These are phyloP conservation scores for Solanum stenotomum DNA, from an alignment of 257 asterid genomes.

Conservation along the genomic window DNA sequence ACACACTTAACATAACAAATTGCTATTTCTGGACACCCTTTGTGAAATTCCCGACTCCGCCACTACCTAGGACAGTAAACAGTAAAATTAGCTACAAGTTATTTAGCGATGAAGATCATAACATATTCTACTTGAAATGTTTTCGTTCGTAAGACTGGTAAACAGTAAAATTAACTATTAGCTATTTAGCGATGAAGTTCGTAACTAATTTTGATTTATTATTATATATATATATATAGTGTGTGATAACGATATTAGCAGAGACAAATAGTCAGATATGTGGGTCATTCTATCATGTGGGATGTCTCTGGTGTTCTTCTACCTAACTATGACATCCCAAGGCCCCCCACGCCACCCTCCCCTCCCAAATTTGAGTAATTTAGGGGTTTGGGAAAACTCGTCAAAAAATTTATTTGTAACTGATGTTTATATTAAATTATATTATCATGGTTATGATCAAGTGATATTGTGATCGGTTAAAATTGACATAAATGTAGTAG, in stretches of 20 bases:
- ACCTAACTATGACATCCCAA: conserved; percentile 8
- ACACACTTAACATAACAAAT: no score
- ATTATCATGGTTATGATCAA: background rate
- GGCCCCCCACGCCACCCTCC: background rate
- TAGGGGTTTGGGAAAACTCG: background rate
- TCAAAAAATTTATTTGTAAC: background rate
- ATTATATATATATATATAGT: background rate
- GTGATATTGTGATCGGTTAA: background rate
- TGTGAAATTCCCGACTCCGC: no score
- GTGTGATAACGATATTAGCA: conserved; percentile 22
- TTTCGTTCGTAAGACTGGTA: no score
- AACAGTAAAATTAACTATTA: no score
- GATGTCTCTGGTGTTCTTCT: conserved; percentile 23
- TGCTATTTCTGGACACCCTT: no score
- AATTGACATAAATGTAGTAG: background rate
- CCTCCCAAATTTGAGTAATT: background rate
- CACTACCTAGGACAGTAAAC: background rate
- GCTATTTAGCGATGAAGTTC: no score
- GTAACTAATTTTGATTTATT: no score
- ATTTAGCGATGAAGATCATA: background rate
- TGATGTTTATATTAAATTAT: background rate
- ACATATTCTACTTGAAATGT: no score
- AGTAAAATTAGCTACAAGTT: background rate
- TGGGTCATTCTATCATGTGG: conserved; percentile 46
- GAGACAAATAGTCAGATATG: conserved; percentile 25